Base-by-base conservation (phyloP, 2,329 filamentous ascomycete genomes). In the Colletotrichum truncatum region DNA sequence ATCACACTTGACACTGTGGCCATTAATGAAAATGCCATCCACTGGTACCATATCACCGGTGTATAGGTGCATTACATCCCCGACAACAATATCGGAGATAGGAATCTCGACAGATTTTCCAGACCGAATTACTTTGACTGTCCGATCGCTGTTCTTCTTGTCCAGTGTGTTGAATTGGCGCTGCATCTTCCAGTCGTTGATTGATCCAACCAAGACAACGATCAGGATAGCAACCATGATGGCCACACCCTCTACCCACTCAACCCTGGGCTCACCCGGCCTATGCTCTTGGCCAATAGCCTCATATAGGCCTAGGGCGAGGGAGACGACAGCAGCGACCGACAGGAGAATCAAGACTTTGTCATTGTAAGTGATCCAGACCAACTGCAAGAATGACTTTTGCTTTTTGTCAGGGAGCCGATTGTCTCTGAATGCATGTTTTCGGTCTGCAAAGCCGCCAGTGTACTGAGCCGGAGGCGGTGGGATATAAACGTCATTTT, bases 351-450 rank as follows among this genome's bases (percentile, higher is more conserved):
- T 89, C 38, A 93, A 84, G 34, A 93, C 88, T 68, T 91, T 91
- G 76, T 93, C 91, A 69, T 92, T 91, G 75, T 91, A 92, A 3
- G 90, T 89, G 67, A 85, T 85, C 90, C 90, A 93, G 64, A 89
- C 82, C 7, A 92, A 73, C 63, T 79, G 80, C 73, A 86, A 82
- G 39, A 91, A 82, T 2, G 85, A 83, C 10, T 86, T 87, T 0
- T 85, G 80, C 69, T 89, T 87, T 69, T 89, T 87, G 38, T 85
- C 81, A 0, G 89, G 89, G 7, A 91, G 74, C 5, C 80, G 74
- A 69, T 91, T 91, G 68, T 85, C 83, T 46, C 84, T 82, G 71
- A 84, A 91, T 4, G 91, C 78, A 30, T 88, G 80, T 59, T 84
- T 81, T n/a, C 89, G 82, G 72, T 91, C 89, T 6, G 60, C 66